Conservation (phyloP, 2,329 filamentous ascomycete species). For the Aspergillus sp. region DNA sequence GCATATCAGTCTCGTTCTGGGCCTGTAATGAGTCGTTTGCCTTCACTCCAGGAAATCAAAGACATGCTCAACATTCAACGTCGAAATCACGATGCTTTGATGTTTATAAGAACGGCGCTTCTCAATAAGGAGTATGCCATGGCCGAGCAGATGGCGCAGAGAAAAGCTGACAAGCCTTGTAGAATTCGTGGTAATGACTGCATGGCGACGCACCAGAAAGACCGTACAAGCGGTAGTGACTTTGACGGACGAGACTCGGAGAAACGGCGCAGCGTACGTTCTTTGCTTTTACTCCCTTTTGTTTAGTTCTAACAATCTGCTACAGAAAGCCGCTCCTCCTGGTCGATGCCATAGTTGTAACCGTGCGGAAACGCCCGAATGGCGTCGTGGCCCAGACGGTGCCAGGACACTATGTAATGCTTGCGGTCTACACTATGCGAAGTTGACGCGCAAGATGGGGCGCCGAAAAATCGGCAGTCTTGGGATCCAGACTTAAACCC, state of each 20-base stretch:
- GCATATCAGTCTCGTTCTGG: conserved; percentile 48
- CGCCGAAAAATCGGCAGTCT: conserved; percentile 41
- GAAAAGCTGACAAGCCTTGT: conserved; percentile 34
- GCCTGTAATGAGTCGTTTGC: conserved; percentile 43
- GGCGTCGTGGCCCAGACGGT: conserved; percentile 92
- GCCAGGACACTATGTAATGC: conserved; percentile 97
- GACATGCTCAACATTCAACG: conserved; percentile 47
- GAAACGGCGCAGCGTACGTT: conserved; percentile 86
- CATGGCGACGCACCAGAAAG: conserved; percentile 41
- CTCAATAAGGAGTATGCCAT: conserved; percentile 59
- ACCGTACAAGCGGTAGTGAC: conserved; percentile 42
- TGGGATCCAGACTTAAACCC: conserved; percentile 46
- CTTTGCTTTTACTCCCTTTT: conserved; percentile 2
- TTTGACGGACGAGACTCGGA: conserved; percentile 78
- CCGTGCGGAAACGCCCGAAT: conserved; percentile 94
- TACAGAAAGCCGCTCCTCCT: conserved; percentile 85
- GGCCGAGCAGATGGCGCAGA: conserved; percentile 53
- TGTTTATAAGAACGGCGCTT: conserved; percentile 61
- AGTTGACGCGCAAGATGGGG: conserved; percentile 49
- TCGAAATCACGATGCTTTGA: conserved; percentile 50
- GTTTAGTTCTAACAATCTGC: background rate
- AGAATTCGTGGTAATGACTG: conserved; percentile 38
- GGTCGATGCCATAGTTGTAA: conserved; percentile 98
- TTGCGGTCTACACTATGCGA: conserved; percentile 72
- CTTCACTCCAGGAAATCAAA: conserved; percentile 47